These are phyloP conservation scores for Coemansia sp. DNA, from an alignment of 192 early-diverging fungal species.

Conservation along the genomic window DNA sequence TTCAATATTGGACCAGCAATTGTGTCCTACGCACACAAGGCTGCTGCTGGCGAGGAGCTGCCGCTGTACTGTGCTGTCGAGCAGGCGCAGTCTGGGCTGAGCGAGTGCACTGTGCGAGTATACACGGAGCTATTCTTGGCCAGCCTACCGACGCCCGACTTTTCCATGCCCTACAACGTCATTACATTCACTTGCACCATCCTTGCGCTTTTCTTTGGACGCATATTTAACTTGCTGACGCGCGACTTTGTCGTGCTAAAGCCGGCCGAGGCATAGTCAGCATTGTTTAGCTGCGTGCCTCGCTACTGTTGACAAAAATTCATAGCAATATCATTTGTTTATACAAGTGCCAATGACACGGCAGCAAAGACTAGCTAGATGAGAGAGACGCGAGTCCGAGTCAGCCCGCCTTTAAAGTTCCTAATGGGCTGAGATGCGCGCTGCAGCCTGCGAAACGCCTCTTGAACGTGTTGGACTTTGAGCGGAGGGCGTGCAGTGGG, in stretches of 20 bases:
- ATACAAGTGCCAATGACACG: too few relatives aligned
- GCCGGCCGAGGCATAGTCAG: not conserved
- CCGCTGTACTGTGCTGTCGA: slow-evolving; percentile 1
- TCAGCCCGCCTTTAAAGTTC: slow-evolving; percentile 73
- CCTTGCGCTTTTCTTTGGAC: slow-evolving; percentile 91
- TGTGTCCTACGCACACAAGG: slow-evolving; percentile 37
- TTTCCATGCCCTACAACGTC: slow-evolving; percentile 99
- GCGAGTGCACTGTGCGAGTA: slow-evolving; percentile 48
- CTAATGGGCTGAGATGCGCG: slow-evolving; percentile 65
- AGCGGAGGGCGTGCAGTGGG: slow-evolving; percentile 77
- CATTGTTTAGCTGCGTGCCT: not conserved
- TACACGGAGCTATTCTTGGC: slow-evolving; percentile 87
- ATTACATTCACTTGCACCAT: slow-evolving; percentile 96
- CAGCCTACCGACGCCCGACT: slow-evolving; percentile 92
- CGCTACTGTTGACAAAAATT: not conserved
- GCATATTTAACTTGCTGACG: slow-evolving; percentile 81
- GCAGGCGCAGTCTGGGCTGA: slow-evolving; percentile 4
- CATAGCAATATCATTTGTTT: too few relatives aligned
- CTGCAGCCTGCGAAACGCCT: slow-evolving; percentile 87
- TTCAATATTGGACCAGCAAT: slow-evolving; percentile 84
- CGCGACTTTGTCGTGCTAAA: slow-evolving; percentile 55
- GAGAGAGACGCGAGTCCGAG: slow-evolving; percentile 65
- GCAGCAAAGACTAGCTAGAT: slow-evolving; percentile 45
- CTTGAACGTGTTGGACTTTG: slow-evolving; percentile 82
- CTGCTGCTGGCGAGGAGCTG: slow-evolving; percentile 9